A percentile compares a stretch with the other conserved stretches of the same genome.
Conservation (phyloP, 257 asterid genomes). For the Fraxinus anomala region DNA sequence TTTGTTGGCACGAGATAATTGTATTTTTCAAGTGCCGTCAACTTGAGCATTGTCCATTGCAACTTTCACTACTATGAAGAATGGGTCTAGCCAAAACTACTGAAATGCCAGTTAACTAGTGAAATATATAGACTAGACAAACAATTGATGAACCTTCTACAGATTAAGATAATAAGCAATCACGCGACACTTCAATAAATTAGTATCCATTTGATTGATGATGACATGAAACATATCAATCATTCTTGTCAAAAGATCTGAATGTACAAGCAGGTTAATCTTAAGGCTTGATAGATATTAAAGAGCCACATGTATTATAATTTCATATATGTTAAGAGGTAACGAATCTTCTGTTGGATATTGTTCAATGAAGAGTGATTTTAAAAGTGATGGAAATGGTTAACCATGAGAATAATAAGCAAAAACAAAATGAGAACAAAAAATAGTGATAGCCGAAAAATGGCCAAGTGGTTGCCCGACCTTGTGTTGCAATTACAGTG, state of each 20-base stretch:
- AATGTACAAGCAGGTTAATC: background rate
- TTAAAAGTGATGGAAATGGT: too few relatives aligned
- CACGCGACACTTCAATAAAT: background rate
- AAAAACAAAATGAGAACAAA: too few relatives aligned
- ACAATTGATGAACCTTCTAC: background rate
- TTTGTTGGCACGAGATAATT: slow-evolving; percentile 42
- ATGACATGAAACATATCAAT: too few relatives aligned
- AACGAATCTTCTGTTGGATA: too few relatives aligned
- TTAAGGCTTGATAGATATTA: background rate
- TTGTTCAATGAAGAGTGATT: too few relatives aligned
- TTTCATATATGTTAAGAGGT: background rate
- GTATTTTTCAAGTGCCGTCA: slow-evolving; percentile 68
- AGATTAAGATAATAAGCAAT: background rate
- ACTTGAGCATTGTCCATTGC: slow-evolving; percentile 97
- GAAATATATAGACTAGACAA: slow-evolving; percentile 14
- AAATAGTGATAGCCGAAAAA: too few relatives aligned
- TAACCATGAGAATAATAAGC: too few relatives aligned
- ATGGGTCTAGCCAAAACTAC: slow-evolving; percentile 80
- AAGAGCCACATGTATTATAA: too few relatives aligned
- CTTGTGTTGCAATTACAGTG: too few relatives aligned
- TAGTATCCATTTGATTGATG: background rate
- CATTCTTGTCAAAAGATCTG: background rate
- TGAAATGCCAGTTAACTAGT: slow-evolving; percentile 35
- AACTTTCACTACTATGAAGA: slow-evolving; percentile 83
- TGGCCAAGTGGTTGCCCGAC: too few relatives aligned